phyloP scores from a whole-genome alignment of 805 yeast species.

The Metschnikowia drakensbergensis region DNA sequence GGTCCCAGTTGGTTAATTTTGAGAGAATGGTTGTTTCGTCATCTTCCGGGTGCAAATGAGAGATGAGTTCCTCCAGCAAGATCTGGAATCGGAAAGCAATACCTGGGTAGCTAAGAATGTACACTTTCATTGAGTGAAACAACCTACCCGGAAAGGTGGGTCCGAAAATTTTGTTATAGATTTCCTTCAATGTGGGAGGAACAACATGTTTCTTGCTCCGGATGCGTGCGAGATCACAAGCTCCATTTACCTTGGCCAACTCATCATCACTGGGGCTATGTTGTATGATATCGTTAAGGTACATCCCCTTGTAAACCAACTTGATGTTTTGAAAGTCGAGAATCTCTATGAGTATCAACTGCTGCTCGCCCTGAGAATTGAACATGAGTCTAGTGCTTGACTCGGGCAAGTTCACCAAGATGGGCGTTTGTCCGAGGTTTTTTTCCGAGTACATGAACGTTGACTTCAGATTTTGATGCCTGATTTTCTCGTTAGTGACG shows the following conservation, averaged over 20 bases:
- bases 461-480: constrained; percentile 25
- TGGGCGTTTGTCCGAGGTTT: constrained; percentile 31
- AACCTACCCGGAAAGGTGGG: constrained; percentile 57
- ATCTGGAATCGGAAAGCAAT: constrained; percentile 47
- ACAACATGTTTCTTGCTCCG: constrained; percentile 11
- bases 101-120: constrained; percentile 54
- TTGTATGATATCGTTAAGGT: constrained; percentile 26
- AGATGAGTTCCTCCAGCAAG: constrained; percentile 17
- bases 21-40: constrained; percentile 25
- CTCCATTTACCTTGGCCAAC: constrained; percentile 2
- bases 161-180: constrained; percentile 57
- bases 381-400: constrained; percentile 27
- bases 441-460: constrained; percentile 29
- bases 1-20: constrained; percentile 30
- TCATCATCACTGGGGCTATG: constrained; percentile 14
- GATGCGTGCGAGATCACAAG: constrained; percentile 1
- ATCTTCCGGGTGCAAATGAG: constrained; percentile 12
- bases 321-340: constrained; percentile 20
- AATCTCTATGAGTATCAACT: constrained; percentile 29
- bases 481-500: constrained; percentile 23
- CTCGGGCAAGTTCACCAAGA: constrained; percentile 27
- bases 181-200: constrained; percentile 34
- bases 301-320: constrained; percentile 31
- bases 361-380: constrained; percentile 23
- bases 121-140: constrained; percentile 24